Evolutionary conservation across 2,329 filamentous ascomycete genomes (phyloP).

Genomic region (Ascocoryne sarcoides): DNA sequence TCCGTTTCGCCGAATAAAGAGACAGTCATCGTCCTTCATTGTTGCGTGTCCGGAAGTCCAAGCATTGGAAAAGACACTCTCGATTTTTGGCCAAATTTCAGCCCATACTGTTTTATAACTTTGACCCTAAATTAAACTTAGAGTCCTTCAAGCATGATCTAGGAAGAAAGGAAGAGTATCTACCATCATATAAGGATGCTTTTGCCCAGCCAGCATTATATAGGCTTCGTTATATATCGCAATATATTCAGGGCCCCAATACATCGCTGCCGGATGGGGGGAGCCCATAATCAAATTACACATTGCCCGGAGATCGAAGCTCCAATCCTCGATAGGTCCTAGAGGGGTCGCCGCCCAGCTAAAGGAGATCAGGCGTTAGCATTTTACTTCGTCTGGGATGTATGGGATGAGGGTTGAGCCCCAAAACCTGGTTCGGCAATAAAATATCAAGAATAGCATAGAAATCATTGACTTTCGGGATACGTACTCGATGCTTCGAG

Average conservation of each 20-base stretch:
- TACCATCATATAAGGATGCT: constrained; percentile 48
- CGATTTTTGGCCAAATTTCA: constrained; percentile 66
- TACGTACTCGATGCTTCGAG: no score
- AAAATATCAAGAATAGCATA: no score
- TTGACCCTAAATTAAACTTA: constrained; percentile 39
- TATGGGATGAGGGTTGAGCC: no score
- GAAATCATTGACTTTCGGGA: no score
- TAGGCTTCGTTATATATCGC: constrained; percentile 68
- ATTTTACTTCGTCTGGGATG: no score
- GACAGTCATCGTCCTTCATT: constrained; percentile 74
- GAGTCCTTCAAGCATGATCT: neutral
- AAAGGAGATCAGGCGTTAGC: no score
- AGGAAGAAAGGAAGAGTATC: neutral
- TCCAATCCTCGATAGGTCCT: constrained; percentile 69
- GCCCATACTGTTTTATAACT: constrained; percentile 58
- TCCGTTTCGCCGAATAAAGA: constrained; percentile 62
- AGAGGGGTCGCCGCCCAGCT: constrained; percentile 68
- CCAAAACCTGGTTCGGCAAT: no score
- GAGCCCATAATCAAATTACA: constrained; percentile 75
- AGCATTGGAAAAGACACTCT: constrained; percentile 59
- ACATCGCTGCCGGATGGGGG: constrained; percentile 67
- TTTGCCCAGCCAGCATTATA: constrained; percentile 61
- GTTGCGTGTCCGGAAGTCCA: constrained; percentile 65
- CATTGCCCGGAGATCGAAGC: constrained; percentile 63
- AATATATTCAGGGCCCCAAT: constrained; percentile 65